Evolutionary conservation across 805 yeast species (phyloP).

Genomic region (Pichia membranifaciens): DNA sequence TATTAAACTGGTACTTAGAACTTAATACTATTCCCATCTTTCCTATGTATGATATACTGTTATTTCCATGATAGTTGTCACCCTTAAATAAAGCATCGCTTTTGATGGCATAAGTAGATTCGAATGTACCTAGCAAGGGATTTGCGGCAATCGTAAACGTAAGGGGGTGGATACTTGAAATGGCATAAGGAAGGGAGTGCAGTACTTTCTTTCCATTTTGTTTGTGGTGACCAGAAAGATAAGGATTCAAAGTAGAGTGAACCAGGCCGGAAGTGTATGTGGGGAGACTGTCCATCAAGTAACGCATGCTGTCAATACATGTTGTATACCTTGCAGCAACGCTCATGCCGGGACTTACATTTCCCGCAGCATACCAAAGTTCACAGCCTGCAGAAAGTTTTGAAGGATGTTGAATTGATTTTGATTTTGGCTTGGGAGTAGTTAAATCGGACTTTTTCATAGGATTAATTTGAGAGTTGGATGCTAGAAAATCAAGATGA

Average conservation of each 20-base stretch:
- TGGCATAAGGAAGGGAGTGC: slow-evolving; percentile 10
- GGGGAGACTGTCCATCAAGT: slow-evolving; percentile 7
- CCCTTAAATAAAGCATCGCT: slow-evolving; percentile 55
- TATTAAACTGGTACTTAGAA: slow-evolving; percentile 81
- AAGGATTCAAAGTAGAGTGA: background rate
- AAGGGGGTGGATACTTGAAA: slow-evolving; percentile 47
- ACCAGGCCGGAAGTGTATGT: slow-evolving; percentile 1
- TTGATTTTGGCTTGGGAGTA: slow-evolving; percentile 7
- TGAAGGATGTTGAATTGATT: slow-evolving; percentile 19
- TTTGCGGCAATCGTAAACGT: slow-evolving; percentile 82
- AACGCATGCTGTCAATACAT: slow-evolving; percentile 30
- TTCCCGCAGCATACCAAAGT: slow-evolving; percentile 77
- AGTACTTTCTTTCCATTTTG: background rate
- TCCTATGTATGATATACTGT: background rate
- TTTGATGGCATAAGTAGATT: slow-evolving; percentile 81
- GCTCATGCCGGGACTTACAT: slow-evolving; percentile 86
- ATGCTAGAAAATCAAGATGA: slow-evolving; percentile 41
- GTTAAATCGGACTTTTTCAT: background rate
- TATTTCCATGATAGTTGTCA: background rate
- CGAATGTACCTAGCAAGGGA: slow-evolving; percentile 84
- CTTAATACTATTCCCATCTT: slow-evolving; percentile 47
- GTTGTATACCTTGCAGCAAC: slow-evolving; percentile 82
- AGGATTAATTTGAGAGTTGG: background rate
- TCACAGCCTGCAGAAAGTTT: slow-evolving; percentile 78
- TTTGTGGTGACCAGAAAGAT: background rate